A percentile compares a stretch with the other conserved stretches of the same genome.
Conservation (phyloP, 805 yeast species). For the Jamesozyma hellenica region DNA sequence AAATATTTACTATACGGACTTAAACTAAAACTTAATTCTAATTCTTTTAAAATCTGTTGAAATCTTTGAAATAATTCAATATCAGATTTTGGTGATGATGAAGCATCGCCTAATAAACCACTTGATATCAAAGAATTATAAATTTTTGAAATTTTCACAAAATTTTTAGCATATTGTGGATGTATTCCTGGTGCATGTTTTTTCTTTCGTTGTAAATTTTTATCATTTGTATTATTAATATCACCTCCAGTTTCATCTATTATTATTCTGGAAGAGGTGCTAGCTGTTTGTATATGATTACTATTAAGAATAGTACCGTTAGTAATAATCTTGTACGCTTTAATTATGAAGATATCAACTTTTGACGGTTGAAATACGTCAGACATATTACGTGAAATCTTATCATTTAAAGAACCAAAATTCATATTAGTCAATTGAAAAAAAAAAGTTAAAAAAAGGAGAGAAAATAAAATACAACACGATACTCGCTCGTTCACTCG, state of each 20-base stretch:
- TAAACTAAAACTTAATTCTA: slow-evolving; percentile 22
- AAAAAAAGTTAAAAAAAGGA: too few relatives aligned
- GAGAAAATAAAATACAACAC: too few relatives aligned
- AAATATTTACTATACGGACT: slow-evolving; percentile 27
- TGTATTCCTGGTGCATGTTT: slow-evolving; percentile 5
- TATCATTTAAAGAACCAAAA: slow-evolving; percentile 1
- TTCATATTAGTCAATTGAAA: too few relatives aligned
- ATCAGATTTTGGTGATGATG: slow-evolving; percentile 28
- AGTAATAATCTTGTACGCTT: slow-evolving; percentile 17
- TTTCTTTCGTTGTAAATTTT: neutral
- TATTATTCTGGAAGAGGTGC: neutral
- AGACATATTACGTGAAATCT: neutral
- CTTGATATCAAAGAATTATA: slow-evolving; percentile 22
- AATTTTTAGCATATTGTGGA: slow-evolving; percentile 17
- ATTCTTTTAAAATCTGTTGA: slow-evolving; percentile 28
- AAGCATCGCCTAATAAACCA: slow-evolving; percentile 22
- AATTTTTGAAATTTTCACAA: slow-evolving; percentile 23
- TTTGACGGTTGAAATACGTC: slow-evolving; percentile 13
- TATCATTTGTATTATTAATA: neutral
- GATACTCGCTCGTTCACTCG: too few relatives aligned
- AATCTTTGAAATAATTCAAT: slow-evolving; percentile 29
- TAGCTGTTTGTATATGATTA: slow-evolving; percentile 13
- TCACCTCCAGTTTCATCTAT: neutral
- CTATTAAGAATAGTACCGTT: slow-evolving; percentile 15
- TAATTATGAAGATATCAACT: slow-evolving; percentile 21